Conservation (phyloP, 1,139 yeast species). For the Geotrichum klebahnii region DNA sequence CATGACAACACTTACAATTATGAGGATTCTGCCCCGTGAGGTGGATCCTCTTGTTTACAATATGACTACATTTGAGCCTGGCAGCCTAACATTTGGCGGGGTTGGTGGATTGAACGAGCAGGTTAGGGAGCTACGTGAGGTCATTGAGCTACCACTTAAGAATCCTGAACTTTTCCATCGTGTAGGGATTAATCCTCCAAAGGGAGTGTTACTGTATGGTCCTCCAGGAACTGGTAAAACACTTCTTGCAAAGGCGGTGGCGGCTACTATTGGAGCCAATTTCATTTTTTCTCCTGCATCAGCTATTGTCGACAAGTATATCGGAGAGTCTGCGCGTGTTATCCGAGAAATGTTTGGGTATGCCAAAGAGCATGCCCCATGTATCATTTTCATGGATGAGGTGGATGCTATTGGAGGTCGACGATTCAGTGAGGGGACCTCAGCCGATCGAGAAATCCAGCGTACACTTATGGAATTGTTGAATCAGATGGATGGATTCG, state of each 20-base stretch:
- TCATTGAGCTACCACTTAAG: slow-evolving; percentile 92
- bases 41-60: slow-evolving; percentile 97
- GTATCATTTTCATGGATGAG: slow-evolving; percentile 98
- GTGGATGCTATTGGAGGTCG: slow-evolving; percentile 99
- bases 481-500: slow-evolving; percentile 99
- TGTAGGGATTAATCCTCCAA: slow-evolving; percentile 97
- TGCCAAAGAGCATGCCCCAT: slow-evolving; percentile 97
- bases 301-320: slow-evolving; percentile 96
- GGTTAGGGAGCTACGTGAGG: slow-evolving; percentile 93
- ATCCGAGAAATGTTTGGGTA: slow-evolving; percentile 98
- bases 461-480: slow-evolving; percentile 96
- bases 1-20: slow-evolving; percentile 95
- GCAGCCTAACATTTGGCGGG: slow-evolving; percentile 89
- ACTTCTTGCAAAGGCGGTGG: slow-evolving; percentile 92
- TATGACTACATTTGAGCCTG: slow-evolving; percentile 97
- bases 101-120: slow-evolving; percentile 97
- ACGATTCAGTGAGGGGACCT: slow-evolving; percentile 96
- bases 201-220: slow-evolving; percentile 93
- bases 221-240: slow-evolving; percentile 99
- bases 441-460: slow-evolving; percentile 98
- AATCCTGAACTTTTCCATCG: slow-evolving; percentile 94
- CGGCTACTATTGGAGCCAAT: slow-evolving; percentile 97
- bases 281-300: slow-evolving; percentile 97
- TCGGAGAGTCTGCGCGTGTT: slow-evolving; percentile 95
- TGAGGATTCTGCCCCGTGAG: slow-evolving; percentile 96